Evolutionary conservation across 495 filamentous ascomycete species (phyloP), one percentile per base, ranked within the genome.

Genomic region (Podospora anserina): DNA sequence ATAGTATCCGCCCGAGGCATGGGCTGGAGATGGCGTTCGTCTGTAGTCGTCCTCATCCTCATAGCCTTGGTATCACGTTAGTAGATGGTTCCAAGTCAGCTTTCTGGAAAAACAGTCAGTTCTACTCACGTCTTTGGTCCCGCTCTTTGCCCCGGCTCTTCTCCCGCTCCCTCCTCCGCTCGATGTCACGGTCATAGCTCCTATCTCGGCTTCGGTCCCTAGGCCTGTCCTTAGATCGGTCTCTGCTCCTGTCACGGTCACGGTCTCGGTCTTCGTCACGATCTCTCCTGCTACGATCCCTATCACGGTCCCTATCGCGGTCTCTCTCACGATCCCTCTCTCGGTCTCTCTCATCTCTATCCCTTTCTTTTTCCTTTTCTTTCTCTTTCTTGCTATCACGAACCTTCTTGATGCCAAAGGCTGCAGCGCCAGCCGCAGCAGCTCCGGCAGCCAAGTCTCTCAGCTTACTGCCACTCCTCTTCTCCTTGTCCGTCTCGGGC

Each of bases 321-420:
- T 76, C 74, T 69, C 72, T 74, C 39, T 49, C 39, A 16, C 30
- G 74, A 13, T 76, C 75, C 69, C 72, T 74, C 39, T 76, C 79
- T 13, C 30, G 74, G 11, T 76, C 75, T 69, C 72, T 74, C 39
- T 49, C 39, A 23, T 78, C 72, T 57, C 64, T 72, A 28, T 77
- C 73, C 30, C 75, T 75, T 63, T 77, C 72, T 63, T 80, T 77
- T 44, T 79, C 79, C 71, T 80, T 82, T 68, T 78, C 73, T 34
- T 66, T 68, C 5, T 58, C 69, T 26, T 71, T 71, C n/a, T 78
- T 76, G n/a, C 70, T 74, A 4, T 92, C 90, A 68, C 85, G 85
- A 61, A 85, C 88, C 75, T 92, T 90, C 68, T 87, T 90, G 19
- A 92, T 88, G n/a, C 91, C 91, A 68, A 94, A 84, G 5, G 90